These are phyloP conservation scores for Leccinum subspadiceum DNA, from an alignment of 1,284 basidiomycete species.

Conservation along the genomic window DNA sequence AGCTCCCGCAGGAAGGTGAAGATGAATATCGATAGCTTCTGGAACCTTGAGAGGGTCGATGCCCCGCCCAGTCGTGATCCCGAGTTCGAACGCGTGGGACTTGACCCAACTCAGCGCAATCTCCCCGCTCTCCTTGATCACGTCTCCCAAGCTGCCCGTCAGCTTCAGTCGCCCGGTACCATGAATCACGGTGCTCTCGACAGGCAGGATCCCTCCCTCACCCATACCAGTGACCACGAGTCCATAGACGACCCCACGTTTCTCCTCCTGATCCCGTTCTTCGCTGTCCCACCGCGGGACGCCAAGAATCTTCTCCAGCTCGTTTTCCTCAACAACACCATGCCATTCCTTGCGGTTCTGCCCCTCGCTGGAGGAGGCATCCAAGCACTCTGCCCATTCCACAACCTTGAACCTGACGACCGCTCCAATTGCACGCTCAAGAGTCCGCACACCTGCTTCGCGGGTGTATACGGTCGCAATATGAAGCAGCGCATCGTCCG, in stretches of 20 bases:
- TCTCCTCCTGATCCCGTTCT: constrained; percentile 68
- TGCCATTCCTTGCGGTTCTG: constrained; percentile 49
- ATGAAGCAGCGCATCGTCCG: constrained; percentile 53
- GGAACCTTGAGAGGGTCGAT: constrained; percentile 75
- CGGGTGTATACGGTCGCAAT: constrained; percentile 80
- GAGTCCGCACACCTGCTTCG: constrained; percentile 89
- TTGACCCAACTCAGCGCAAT: constrained; percentile 87
- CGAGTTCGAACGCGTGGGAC: constrained; percentile 77
- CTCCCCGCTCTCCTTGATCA: constrained; percentile 89
- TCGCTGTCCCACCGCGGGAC: constrained; percentile 80
- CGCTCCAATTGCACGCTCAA: constrained; percentile 85
- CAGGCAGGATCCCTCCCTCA: constrained; percentile 82
- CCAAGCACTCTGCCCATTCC: constrained; percentile 77
- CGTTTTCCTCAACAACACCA: constrained; percentile 60
- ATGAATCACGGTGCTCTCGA: constrained; percentile 76
- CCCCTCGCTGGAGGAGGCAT: constrained; percentile 34
- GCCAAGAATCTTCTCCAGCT: constrained; percentile 86
- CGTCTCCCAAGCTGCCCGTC: constrained; percentile 81
- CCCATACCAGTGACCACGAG: constrained; percentile 88
- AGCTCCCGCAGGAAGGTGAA: constrained; percentile 86
- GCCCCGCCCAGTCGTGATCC: constrained; percentile 65
- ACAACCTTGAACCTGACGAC: constrained; percentile 87
- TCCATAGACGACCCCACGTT: constrained; percentile 78
- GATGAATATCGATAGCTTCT: constrained; percentile 74
- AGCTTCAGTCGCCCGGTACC: constrained; percentile 71